Evolutionary conservation across 208 protist genomes (phyloP).

Genomic region (Trichomonas tenax): DNA sequence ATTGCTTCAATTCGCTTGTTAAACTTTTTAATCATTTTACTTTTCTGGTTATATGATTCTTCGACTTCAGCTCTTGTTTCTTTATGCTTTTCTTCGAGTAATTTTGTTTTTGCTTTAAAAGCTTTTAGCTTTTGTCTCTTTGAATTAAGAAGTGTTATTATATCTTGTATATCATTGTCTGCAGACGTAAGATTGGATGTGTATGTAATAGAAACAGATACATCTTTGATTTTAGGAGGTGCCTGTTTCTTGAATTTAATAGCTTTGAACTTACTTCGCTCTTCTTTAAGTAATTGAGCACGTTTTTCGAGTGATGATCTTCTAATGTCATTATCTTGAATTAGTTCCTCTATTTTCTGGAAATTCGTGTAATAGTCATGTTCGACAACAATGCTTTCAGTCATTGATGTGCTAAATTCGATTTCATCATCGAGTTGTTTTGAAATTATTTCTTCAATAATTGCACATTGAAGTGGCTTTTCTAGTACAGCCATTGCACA

Average conservation of each 20-base stretch:
- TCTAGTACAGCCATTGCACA: neutral
- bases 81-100: neutral
- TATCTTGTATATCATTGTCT: neutral
- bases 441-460: neutral
- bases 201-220: neutral
- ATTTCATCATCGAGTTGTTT: neutral
- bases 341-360: neutral
- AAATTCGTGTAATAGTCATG: neutral
- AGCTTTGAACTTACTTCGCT: neutral
- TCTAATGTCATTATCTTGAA: neutral
- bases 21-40: neutral
- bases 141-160: neutral
- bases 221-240: neutral
- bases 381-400: neutral
- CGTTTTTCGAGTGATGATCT: neutral
- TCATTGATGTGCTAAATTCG: neutral
- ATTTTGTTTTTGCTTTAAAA: neutral
- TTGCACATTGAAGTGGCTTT: neutral
- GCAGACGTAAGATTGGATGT: neutral
- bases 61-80: neutral
- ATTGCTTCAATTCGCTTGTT: neutral
- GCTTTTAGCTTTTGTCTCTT: neutral
- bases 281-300: neutral
- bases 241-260: neutral
- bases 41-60: neutral